Percentiles rank a stretch among this genome's conserved stretches.
Evolutionary conservation across 257 asterid species (phyloP).

Genomic region (Solanum clarkiae): DNA sequence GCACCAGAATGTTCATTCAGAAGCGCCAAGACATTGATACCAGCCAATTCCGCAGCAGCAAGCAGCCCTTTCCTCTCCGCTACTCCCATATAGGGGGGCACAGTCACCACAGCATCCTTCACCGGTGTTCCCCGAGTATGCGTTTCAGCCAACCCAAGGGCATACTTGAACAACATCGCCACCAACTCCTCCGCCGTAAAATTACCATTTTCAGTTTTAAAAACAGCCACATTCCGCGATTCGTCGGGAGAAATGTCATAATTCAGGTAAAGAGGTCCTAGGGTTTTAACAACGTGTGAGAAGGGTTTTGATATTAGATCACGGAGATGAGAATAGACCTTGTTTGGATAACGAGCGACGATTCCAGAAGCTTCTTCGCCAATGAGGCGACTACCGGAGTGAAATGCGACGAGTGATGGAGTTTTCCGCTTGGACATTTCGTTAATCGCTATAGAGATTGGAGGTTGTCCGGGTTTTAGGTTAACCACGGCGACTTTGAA

Average conservation of each 20-base stretch:
- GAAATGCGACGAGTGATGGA: constrained; percentile 78
- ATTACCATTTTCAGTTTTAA: constrained; percentile 30
- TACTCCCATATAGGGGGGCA: constrained; percentile 82
- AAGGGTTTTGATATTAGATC: constrained; percentile 58
- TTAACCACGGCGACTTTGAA: constrained; percentile 90
- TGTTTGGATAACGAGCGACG: constrained; percentile 75
- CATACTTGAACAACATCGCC: constrained; percentile 77
- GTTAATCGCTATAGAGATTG: constrained; percentile 87
- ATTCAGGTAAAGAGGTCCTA: constrained; percentile 34
- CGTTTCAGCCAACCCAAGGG: constrained; percentile 54
- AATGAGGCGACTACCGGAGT: constrained; percentile 54
- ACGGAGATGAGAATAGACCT: constrained; percentile 67
- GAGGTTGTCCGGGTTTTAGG: constrained; percentile 85
- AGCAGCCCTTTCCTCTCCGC: constrained; percentile 72
- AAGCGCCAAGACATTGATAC: constrained; percentile 80
- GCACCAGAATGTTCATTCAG: constrained; percentile 92
- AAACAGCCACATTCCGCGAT: constrained; percentile 33
- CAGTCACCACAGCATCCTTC: constrained; percentile 85
- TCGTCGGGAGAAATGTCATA: constrained; percentile 37
- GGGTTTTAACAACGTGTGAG: constrained; percentile 11
- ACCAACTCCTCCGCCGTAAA: constrained; percentile 87
- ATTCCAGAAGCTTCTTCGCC: constrained; percentile 86
- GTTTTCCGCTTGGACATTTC: constrained; percentile 97
- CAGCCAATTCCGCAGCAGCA: constrained; percentile 87
- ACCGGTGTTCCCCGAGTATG: constrained; percentile 47